Evolutionary conservation across 208 protist species (phyloP).

Genomic region (Trypanosoma grayi): DNA sequence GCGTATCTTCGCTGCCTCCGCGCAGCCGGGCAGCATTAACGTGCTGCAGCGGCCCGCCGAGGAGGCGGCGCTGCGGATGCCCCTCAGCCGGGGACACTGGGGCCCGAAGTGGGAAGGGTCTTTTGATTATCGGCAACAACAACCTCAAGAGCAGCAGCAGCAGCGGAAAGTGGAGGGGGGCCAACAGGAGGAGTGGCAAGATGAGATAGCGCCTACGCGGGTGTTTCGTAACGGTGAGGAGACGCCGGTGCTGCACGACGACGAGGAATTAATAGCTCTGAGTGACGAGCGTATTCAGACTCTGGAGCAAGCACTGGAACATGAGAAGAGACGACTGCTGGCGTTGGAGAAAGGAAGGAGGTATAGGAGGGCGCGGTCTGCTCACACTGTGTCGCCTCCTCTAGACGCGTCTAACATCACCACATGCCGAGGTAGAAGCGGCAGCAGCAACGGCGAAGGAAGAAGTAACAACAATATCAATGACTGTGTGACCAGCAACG

Average conservation of each 20-base stretch:
- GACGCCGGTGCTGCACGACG: background rate
- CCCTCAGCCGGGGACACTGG: too few relatives aligned
- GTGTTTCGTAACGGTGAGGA: background rate
- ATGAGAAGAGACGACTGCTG: constrained; percentile 2
- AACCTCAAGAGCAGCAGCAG: too few relatives aligned
- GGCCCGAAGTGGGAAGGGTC: too few relatives aligned
- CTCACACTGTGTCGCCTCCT: background rate
- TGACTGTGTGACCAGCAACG: too few relatives aligned
- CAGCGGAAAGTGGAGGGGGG: too few relatives aligned
- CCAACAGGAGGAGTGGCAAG: background rate
- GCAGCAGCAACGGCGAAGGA: background rate
- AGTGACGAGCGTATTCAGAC: constrained; percentile 1
- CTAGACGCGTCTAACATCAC: background rate
- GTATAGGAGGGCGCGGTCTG: background rate
- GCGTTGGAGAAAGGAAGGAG: background rate
- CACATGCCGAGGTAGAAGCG: background rate
- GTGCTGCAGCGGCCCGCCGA: constrained; percentile 2
- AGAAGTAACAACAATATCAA: background rate
- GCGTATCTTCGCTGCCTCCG: constrained; percentile 3
- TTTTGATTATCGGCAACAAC: too few relatives aligned
- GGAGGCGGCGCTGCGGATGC: too few relatives aligned
- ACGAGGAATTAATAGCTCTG: background rate
- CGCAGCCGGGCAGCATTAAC: background rate
- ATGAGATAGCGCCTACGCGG: too few relatives aligned
- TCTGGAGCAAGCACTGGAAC: background rate